phyloP scores from a whole-genome alignment of 2,329 filamentous ascomycete species.

The Penicillium aurantiogriseum region DNA sequence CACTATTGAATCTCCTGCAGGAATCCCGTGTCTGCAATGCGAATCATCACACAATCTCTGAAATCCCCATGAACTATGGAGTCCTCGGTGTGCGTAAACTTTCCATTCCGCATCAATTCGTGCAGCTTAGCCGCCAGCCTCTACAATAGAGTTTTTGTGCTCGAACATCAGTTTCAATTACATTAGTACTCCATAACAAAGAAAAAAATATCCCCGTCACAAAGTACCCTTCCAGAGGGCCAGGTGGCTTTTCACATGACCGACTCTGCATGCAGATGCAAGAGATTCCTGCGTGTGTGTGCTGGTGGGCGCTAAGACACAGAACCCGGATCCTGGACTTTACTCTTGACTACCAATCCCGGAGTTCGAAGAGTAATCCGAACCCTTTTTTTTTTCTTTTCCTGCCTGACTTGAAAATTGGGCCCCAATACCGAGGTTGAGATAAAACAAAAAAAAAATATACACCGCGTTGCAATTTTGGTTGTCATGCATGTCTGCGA shows the following conservation, averaged over 20 bases:
- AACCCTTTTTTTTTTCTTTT: background rate
- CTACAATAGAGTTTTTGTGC: background rate
- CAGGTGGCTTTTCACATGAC: slow-evolving; percentile 33
- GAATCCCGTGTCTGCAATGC: slow-evolving; percentile 3
- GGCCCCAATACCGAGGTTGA: background rate
- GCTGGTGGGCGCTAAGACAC: slow-evolving; percentile 15
- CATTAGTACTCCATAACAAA: background rate
- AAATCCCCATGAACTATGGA: background rate
- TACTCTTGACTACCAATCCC: slow-evolving; percentile 7
- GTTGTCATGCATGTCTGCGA: background rate
- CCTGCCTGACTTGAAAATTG: slow-evolving; percentile 15
- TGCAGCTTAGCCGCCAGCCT: background rate
- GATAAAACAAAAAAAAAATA: too few relatives aligned
- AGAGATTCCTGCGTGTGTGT: slow-evolving; percentile 26
- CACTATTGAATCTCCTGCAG: slow-evolving; percentile 4
- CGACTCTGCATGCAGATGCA: slow-evolving; percentile 36
- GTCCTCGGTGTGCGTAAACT: background rate
- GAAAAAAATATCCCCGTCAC: background rate
- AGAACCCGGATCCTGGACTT: background rate
- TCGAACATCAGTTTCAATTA: background rate
- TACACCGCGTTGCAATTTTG: background rate
- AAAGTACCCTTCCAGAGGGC: slow-evolving; percentile 3
- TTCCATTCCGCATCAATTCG: background rate
- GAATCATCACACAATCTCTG: slow-evolving; percentile 3
- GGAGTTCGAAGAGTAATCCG: background rate